A percentile compares a stretch with the other conserved stretches of the same genome.
These are phyloP conservation scores for Juglanconis sp. DNA, from an alignment of 2,329 filamentous ascomycete species.

Conservation along the genomic window DNA sequence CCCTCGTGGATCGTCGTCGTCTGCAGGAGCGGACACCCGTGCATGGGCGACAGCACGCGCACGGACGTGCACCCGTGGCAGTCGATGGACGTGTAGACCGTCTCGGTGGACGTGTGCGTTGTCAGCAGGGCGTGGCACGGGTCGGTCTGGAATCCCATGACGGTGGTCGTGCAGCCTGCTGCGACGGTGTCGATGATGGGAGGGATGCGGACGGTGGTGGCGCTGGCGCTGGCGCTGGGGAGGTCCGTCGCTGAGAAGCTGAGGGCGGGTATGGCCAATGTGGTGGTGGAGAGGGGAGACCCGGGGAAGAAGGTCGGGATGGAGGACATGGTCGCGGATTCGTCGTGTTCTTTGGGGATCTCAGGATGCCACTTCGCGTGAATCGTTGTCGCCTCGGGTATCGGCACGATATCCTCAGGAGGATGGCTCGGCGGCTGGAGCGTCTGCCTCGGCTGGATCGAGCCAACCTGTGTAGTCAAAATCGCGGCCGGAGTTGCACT, in stretches of 20 bases:
- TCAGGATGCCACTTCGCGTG: too few species aligned
- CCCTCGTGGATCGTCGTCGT: constrained; percentile 19
- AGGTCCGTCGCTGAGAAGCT: too few species aligned
- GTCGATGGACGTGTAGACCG: constrained; percentile 25
- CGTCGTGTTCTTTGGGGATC: background rate
- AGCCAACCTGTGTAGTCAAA: too few species aligned
- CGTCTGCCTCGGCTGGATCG: background rate
- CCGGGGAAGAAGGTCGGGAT: too few species aligned
- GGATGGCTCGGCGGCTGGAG: background rate
- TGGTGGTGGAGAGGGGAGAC: too few species aligned
- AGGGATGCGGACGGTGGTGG: background rate
- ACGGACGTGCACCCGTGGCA: constrained; percentile 31
- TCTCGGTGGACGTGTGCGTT: constrained; percentile 27
- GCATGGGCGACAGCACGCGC: constrained; percentile 20
- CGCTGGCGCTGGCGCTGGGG: background rate
- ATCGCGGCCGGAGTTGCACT: too few species aligned
- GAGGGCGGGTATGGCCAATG: too few species aligned
- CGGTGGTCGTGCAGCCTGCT: constrained; percentile 25
- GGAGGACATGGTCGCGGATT: too few species aligned
- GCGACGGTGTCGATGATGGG: background rate
- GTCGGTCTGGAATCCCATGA: constrained; percentile 24
- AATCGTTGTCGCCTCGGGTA: too few species aligned
- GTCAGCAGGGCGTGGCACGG: constrained; percentile 28
- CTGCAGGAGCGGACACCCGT: constrained; percentile 23
- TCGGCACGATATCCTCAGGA: background rate